Evolutionary conservation across 164 flowering plant species (phyloP).

Genomic region (Tetracentron sinense): DNA sequence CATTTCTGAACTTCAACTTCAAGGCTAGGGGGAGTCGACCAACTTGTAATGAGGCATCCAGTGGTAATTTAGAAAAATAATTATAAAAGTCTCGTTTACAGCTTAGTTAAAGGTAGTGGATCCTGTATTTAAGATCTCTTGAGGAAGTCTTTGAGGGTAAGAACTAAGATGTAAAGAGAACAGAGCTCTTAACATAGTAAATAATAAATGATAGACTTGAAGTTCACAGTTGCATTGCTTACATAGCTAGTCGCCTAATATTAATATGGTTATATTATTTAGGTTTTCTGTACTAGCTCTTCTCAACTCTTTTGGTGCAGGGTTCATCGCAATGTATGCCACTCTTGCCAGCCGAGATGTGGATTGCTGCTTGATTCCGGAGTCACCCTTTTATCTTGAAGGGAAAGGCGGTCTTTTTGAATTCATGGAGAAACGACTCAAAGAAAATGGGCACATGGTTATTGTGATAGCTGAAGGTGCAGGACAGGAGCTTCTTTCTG

Average conservation of each 20-base stretch:
- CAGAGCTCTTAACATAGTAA: neutral
- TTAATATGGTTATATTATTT: neutral
- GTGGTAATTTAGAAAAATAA: too few relatives aligned
- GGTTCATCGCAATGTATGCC: conserved; percentile 96
- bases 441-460: conserved; percentile 91
- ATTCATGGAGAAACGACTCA: conserved; percentile 68
- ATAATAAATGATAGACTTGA: neutral
- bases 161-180: neutral
- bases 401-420: conserved; percentile 95
- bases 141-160: too few relatives aligned
- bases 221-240: neutral
- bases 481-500: conserved; percentile 74
- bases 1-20: too few relatives aligned
- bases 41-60: too few relatives aligned
- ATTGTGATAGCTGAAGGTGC: conserved; percentile 97
- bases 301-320: conserved; percentile 38
- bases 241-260: neutral
- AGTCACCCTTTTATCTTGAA: conserved; percentile 87
- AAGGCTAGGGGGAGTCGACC: too few relatives aligned
- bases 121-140: neutral
- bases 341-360: conserved; percentile 98
- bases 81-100: too few relatives aligned
- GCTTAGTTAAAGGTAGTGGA: neutral
- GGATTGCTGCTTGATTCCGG: conserved; percentile 98
- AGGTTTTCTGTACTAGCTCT: neutral